Evolutionary conservation across 495 filamentous ascomycete species (phyloP).

Genomic region (Haplographium delicatum): DNA sequence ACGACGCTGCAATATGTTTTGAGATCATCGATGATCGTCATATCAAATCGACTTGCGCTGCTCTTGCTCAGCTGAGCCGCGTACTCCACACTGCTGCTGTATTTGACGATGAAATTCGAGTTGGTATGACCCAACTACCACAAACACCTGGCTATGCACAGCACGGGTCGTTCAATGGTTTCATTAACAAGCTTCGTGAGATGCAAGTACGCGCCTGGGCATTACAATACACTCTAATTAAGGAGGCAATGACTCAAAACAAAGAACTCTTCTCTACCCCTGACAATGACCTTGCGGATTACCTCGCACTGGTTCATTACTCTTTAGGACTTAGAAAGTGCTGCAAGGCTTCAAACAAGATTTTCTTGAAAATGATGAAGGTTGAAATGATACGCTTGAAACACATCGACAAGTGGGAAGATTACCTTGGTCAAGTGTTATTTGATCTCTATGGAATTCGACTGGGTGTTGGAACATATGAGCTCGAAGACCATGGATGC

Average conservation of each 20-base stretch:
- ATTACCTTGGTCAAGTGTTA: slow-evolving; percentile 80
- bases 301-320: slow-evolving; percentile 73
- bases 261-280: slow-evolving; percentile 52
- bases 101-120: slow-evolving; percentile 74
- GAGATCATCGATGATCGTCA: slow-evolving; percentile 80
- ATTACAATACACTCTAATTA: slow-evolving; percentile 66
- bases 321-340: slow-evolving; percentile 79
- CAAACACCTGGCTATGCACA: slow-evolving; percentile 36
- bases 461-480: slow-evolving; percentile 60
- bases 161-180: slow-evolving; percentile 30
- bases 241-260: slow-evolving; percentile 68
- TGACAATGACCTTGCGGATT: slow-evolving; percentile 65
- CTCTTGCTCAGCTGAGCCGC: slow-evolving; percentile 59
- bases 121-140: slow-evolving; percentile 56
- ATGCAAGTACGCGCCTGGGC: slow-evolving; percentile 88
- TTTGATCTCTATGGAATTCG: slow-evolving; percentile 83
- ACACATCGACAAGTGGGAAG: slow-evolving; percentile 63
- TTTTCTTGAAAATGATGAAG: slow-evolving; percentile 84
- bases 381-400: slow-evolving; percentile 65
- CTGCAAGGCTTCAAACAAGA: slow-evolving; percentile 78
- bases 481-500: slow-evolving; percentile 72
- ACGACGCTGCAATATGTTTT: slow-evolving; percentile 60
- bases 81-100: slow-evolving; percentile 73
- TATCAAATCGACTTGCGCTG: slow-evolving; percentile 61
- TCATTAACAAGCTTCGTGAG: slow-evolving; percentile 72